phyloP scores from a whole-genome alignment of 257 asterid species.

The Ilex asprella region DNA sequence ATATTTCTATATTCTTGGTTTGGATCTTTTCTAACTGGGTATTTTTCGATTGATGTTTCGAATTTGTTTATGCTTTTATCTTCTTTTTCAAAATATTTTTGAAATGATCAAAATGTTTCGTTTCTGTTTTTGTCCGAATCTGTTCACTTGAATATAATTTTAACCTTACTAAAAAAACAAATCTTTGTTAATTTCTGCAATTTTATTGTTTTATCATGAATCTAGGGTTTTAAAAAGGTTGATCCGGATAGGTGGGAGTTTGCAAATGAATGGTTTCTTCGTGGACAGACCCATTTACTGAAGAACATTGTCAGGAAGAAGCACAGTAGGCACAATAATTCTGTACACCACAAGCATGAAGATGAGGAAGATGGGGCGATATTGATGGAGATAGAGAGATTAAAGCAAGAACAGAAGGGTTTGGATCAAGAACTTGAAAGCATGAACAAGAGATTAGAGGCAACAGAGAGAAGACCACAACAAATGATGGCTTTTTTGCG shows the following conservation, averaged over 20 bases:
- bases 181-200: background rate
- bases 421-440: conserved; percentile 49
- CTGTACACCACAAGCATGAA: conserved; percentile 15
- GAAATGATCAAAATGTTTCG: too few relatives aligned
- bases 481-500: conserved; percentile 79
- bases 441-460: conserved; percentile 74
- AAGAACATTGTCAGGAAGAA: conserved; percentile 58
- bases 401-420: conserved; percentile 57
- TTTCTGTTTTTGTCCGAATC: too few relatives aligned
- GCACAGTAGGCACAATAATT: conserved; percentile 17
- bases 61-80: too few relatives aligned
- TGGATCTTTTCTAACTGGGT: background rate
- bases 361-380: conserved; percentile 37
- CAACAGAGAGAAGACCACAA: conserved; percentile 82
- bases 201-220: conserved; percentile 6
- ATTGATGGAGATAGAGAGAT: conserved; percentile 30
- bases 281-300: conserved; percentile 67
- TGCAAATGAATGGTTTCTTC: conserved; percentile 84
- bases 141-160: too few relatives aligned
- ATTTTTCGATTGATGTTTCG: too few relatives aligned
- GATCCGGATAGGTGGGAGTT: conserved; percentile 92
- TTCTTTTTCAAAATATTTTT: too few relatives aligned
- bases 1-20: background rate
- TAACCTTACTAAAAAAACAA: too few relatives aligned
- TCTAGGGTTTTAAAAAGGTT: conserved; percentile 76